Evolutionary conservation across 768 basidiomycete genomes (phyloP).

Genomic region (Pleurotus eryngii): DNA sequence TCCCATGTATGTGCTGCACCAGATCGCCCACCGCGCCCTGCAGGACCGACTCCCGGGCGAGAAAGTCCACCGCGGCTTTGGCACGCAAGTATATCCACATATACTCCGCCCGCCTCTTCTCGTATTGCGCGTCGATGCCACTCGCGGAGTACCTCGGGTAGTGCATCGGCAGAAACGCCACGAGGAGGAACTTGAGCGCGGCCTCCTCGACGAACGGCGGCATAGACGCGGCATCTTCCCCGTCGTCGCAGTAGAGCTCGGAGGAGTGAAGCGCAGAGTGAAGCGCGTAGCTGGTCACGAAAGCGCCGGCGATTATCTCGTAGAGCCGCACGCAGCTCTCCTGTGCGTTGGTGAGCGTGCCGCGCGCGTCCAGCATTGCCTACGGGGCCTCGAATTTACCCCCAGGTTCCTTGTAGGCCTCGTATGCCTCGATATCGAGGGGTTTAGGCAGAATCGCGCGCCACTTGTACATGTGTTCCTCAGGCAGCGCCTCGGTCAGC

Average conservation of each 20-base stretch:
- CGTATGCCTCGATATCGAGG: slow-evolving; percentile 9
- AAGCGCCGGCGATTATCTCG: background rate
- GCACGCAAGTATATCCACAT: background rate
- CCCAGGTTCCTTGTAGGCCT: slow-evolving; percentile 7
- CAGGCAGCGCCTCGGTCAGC: background rate
- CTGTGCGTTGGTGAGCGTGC: background rate
- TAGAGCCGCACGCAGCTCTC: background rate
- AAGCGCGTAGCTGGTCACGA: background rate
- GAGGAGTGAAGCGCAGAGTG: background rate
- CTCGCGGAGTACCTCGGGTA: background rate
- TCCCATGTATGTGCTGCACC: background rate
- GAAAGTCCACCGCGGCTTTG: slow-evolving; percentile 4
- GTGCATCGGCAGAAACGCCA: background rate
- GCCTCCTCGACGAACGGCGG: background rate
- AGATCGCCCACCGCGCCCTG: background rate
- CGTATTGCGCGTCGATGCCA: background rate
- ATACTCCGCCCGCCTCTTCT: background rate
- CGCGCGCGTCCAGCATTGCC: background rate
- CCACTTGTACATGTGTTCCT: background rate
- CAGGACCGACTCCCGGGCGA: background rate
- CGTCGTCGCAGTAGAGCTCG: background rate
- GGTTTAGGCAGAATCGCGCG: background rate
- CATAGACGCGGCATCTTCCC: background rate
- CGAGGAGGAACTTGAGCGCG: background rate
- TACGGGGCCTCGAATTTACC: background rate